These are phyloP conservation scores for Gautieria morchelliformis DNA, from an alignment of 768 basidiomycete species.

Conservation along the genomic window DNA sequence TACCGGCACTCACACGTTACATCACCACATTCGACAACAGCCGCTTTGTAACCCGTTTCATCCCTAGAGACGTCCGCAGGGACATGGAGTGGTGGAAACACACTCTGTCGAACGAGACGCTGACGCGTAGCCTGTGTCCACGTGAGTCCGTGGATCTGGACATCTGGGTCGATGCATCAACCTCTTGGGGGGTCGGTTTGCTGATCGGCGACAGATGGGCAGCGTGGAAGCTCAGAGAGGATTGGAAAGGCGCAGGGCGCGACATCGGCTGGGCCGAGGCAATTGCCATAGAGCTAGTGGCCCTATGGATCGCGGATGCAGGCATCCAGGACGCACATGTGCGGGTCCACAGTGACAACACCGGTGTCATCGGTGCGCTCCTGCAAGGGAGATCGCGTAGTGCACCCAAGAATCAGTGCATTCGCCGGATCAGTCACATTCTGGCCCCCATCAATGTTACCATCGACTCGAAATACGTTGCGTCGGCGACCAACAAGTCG, in stretches of 20 bases:
- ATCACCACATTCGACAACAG: constrained; percentile 15
- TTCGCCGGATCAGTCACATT: neutral
- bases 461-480: neutral
- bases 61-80: neutral
- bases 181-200: too few relatives aligned
- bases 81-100: neutral
- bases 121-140: neutral
- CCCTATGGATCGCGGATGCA: neutral
- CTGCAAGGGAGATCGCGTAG: neutral
- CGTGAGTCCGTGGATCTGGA: neutral
- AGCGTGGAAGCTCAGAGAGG: constrained; percentile 1
- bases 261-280: constrained; percentile 10
- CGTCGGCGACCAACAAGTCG: constrained; percentile 6
- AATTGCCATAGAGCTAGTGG: constrained; percentile 3
- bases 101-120: neutral
- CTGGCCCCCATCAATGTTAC: neutral
- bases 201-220: neutral
- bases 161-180: too few relatives aligned
- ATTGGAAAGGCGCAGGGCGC: constrained; percentile 1
- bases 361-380: constrained; percentile 4
- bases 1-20: constrained; percentile 24
- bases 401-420: neutral
- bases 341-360: constrained; percentile 8
- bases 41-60: neutral
- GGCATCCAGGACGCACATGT: neutral